Evolutionary conservation across 2,329 filamentous ascomycete genomes (phyloP), one percentile per base, ranked within the genome.

Genomic region (Epichloe baconii): DNA sequence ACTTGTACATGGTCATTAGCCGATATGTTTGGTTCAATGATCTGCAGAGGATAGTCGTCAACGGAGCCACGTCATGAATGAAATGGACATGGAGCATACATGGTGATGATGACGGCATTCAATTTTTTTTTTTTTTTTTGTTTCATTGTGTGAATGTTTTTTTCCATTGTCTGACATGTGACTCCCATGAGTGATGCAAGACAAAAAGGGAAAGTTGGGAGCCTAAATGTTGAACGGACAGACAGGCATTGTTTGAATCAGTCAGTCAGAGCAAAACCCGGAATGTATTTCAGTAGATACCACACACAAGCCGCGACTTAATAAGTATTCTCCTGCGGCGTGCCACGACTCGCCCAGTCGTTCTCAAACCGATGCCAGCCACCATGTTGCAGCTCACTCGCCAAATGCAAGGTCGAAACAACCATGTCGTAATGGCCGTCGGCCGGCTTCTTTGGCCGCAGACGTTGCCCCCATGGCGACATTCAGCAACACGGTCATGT

Each of bases 381-480:
- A 1, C 77, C 77, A 48, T 65, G 42, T 5, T 70, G 67, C 0
- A 74, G 75, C 57, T 75, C 73, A 43, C 76, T 75, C 35, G 67
- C 70, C 68, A 80, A 68, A 55, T 69, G 73, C 47, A 82, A 55
- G 23, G 69, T 68, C 52, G 76, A 72, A 0, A 82, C 65, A 2
- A 79, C 70, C 62, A 81, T 70, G 52, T 81, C 78, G 58, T 82
- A 81, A 21, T 66, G 62, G 0, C 78, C 78, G 55, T 80, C 71
- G 0, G 57, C 61, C 0, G 78, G 78, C 14, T 68, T 63, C 58
- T 69, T 0, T 76, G 77, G 15, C 70, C 63, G 55, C 77, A 80
- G 5, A 81, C 78, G 53, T 76, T 79, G 0, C 78, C 78, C 0
- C 78, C 74, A 82, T 80, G 1, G 78, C 78, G n/a, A 82, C 69